These are phyloP conservation scores for Stentor roeselii DNA, from an alignment of 73 alveolate genomes.

Conservation along the genomic window DNA sequence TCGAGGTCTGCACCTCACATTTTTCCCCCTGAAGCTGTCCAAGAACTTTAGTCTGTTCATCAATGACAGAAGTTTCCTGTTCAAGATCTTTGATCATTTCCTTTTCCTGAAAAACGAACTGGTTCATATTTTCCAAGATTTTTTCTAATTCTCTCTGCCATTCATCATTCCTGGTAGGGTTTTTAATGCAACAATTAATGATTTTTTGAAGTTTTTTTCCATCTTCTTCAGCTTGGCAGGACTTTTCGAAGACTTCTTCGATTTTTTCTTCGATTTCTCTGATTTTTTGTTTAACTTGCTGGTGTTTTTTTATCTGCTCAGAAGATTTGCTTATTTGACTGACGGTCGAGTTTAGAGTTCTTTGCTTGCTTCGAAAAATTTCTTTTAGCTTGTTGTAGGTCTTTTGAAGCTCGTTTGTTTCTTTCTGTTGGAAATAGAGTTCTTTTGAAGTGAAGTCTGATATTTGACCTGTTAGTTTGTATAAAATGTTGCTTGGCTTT, in stretches of 20 bases:
- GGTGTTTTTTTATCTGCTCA: background rate
- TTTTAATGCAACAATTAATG: slow-evolving; percentile 35
- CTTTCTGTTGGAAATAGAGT: background rate
- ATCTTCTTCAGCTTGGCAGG: slow-evolving; percentile 53
- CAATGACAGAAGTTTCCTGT: slow-evolving; percentile 25
- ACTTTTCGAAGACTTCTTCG: slow-evolving; percentile 39
- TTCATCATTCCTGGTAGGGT: slow-evolving; percentile 55
- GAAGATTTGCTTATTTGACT: background rate
- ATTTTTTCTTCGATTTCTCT: slow-evolving; percentile 39
- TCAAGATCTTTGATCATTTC: slow-evolving; percentile 23
- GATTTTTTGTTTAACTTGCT: slow-evolving; percentile 17
- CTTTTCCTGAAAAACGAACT: slow-evolving; percentile 32
- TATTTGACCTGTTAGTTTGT: background rate
- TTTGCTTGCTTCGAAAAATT: background rate
- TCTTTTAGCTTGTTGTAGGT: background rate
- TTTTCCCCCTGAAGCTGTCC: background rate
- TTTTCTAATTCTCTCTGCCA: slow-evolving; percentile 46
- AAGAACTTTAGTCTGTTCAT: slow-evolving; percentile 5
- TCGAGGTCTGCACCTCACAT: background rate
- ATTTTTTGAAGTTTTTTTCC: slow-evolving; percentile 42
- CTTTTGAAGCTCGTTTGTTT: background rate
- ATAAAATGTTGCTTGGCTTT: background rate
- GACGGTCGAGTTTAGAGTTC: background rate
- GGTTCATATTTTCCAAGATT: slow-evolving; percentile 46
- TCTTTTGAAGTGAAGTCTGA: background rate